Evolutionary conservation across 352 stramenopile species (phyloP), one percentile per base, ranked within the genome.

Genomic region (Globisporangium heterothallicum): DNA sequence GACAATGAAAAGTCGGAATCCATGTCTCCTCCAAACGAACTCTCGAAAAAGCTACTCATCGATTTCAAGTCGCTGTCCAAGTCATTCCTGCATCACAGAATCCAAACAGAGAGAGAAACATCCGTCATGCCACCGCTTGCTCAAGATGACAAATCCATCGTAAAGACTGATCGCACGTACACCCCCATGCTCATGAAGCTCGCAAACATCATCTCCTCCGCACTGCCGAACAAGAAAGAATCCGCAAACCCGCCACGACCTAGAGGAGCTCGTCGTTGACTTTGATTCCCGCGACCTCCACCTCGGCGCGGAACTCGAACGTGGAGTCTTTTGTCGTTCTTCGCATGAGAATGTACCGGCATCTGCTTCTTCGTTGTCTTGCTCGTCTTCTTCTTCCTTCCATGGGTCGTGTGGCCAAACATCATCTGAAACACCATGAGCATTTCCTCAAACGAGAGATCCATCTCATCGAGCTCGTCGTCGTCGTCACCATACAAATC

Each of bases 341-440:
- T 55, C n/a, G 14, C 30, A 27, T 45, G 10, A 3, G 40, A 1
- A 7, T 45, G 9, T 45, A 10, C 8, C 21, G 22, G 40, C 5
- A 27, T 6, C 18, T n/a, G n/a, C 32, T 41, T 49, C 14, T 38
- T 27, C 25, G 26, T 2, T n/a, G 41, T 3, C 10, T 40, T 55
- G 10, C 3, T 30, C 3, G 34, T 35, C n/a, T 45, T 48, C 29
- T 56, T 68, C 32, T 34, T 59, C 24, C 56, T 51, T 21, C n/a
- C 18, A 30, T 42, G 32, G 12, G 43, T 45, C 14, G 27, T 42
- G 27, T 38, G 42, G 45, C 67, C 67, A 59, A 88, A 88, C 58
- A 88, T 57, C 72, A 88, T 81, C 50, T 88, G 62, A 29, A 88
- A 88, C 77, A 88, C 84, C 57, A 75, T 73, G 32, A 88, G 72